phyloP scores from a whole-genome alignment of 768 basidiomycete genomes.

The Floccularia luteovirens region DNA sequence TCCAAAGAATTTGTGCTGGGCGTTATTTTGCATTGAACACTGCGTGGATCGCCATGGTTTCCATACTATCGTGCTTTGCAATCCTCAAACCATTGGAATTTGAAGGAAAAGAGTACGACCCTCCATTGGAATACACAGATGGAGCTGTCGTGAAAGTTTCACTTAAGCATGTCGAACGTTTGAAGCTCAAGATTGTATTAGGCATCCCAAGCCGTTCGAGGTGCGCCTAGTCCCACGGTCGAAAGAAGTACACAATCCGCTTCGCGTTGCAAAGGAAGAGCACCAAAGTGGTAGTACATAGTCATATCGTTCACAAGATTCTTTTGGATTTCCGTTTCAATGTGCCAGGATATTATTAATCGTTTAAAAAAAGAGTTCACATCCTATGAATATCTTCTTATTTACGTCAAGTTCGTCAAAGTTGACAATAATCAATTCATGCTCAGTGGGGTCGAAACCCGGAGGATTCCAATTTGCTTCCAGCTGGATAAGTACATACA shows the following conservation, averaged over 20 bases:
- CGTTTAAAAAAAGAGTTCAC: conserved; percentile 44
- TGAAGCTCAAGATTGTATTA: conserved; percentile 2
- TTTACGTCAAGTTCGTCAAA: too few species aligned
- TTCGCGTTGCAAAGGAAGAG: conserved; percentile 9
- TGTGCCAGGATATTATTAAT: conserved; percentile 53
- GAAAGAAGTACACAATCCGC: conserved; percentile 8
- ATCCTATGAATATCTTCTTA: too few species aligned
- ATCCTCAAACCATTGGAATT: conserved; percentile 21
- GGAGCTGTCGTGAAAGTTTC: conserved; percentile 14
- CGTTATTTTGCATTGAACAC: conserved; percentile 22
- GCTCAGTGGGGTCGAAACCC: too few species aligned
- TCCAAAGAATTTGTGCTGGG: conserved; percentile 24
- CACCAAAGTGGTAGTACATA: not conserved
- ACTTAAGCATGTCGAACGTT: not conserved
- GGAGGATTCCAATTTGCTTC: too few species aligned
- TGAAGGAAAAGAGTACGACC: conserved; percentile 5
- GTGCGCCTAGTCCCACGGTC: conserved; percentile 13
- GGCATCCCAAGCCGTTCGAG: conserved; percentile 16
- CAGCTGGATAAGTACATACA: too few species aligned
- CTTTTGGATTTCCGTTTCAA: conserved; percentile 30
- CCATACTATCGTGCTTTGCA: conserved; percentile 17
- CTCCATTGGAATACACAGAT: conserved; percentile 13
- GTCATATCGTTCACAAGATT: conserved; percentile 1
- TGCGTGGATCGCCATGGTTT: conserved; percentile 20
- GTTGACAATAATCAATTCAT: too few species aligned